Base-by-base conservation (phyloP, 2,329 filamentous ascomycete species). In the Ceratocystis ficicola region DNA sequence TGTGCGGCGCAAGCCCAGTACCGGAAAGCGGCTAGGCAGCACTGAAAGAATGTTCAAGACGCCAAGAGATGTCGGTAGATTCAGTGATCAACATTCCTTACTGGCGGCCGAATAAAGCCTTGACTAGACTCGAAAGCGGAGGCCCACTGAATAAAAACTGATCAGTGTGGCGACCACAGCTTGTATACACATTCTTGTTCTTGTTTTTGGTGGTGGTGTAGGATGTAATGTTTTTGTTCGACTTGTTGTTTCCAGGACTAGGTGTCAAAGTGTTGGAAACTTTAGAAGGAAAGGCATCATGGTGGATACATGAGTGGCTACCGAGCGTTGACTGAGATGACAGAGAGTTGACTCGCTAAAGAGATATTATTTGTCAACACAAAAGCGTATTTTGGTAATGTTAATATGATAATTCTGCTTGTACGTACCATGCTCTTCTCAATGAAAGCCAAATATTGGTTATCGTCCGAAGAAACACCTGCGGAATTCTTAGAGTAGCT, bases 81-180 rank as follows among this genome's bases (percentile, higher is more conserved):
- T 41, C 36, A 41, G 36, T 41, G 12, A 10, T 4, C 12, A 41
- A 15, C 36, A 3, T 41, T 41, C n/a, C 41, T 65, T 67, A 66
- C 44, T 64, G 66, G 61, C 65, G 68, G 12, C 44, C 50, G 52
- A 76, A 75, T 60, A 80, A 70, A 17, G 75, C 72, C 59, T 76
- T 76, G 69, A 77, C 77, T 44, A 80, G 71, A 57, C 78, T 77
- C 6, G 75, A 71, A 25, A 80, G 70, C 1, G 77, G 80, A 52
- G 77, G 77, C 0, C 80, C 80, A 44, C 79, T 74, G 68, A 83
- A 80, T 15, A 83, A 73, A 67, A 77, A 81, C 70, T 83, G 79
- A 69, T 81, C 77, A 48, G 79, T 79, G 72, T 83, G 81, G 15
- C 81, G 76, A 15, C 81, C 81, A 68, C 81, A 83, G 67, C 80